phyloP scores from a whole-genome alignment of 1,139 yeast species.

The Diutina scorzettiae region DNA sequence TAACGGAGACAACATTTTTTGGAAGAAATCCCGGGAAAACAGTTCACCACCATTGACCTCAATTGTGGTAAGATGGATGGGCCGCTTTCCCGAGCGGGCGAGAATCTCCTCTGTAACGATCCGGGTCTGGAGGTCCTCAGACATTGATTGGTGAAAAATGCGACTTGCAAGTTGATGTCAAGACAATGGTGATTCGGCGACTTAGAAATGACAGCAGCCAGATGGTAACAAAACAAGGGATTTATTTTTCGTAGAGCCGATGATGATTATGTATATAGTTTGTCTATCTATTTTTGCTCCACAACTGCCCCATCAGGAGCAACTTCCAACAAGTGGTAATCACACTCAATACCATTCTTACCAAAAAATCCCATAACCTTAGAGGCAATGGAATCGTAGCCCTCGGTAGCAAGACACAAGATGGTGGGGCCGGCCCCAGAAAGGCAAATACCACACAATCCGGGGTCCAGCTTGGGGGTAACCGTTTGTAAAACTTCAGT shows the following conservation, averaged over 20 bases:
- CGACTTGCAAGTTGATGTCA: too few relatives aligned
- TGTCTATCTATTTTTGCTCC: constrained; percentile 7
- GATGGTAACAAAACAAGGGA: too few relatives aligned
- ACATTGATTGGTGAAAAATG: too few relatives aligned
- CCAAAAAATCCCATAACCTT: constrained; percentile 62
- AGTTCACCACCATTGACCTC: constrained; percentile 40
- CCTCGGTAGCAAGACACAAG: constrained; percentile 80
- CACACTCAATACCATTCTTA: constrained; percentile 55
- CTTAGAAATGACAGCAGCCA: too few relatives aligned
- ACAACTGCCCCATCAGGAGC: constrained; percentile 81
- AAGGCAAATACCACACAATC: constrained; percentile 84
- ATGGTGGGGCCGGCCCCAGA: constrained; percentile 99
- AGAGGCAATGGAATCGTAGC: constrained; percentile 72
- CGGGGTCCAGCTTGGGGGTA: constrained; percentile 73
- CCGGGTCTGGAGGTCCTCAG: constrained; percentile 16
- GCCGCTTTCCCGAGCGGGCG: constrained; percentile 23
- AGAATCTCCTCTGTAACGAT: constrained; percentile 23
- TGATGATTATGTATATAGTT: too few relatives aligned
- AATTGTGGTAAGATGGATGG: constrained; percentile 32
- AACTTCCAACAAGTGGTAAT: constrained; percentile 74
- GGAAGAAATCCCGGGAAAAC: constrained; percentile 34
- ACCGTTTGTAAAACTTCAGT: constrained; percentile 68
- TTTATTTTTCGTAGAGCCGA: too few relatives aligned
- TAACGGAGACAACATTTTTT: constrained; percentile 34
- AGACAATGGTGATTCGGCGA: too few relatives aligned